Conservation (phyloP, 2,329 filamentous ascomycete genomes). For the Ophiocordyceps sinensis region DNA sequence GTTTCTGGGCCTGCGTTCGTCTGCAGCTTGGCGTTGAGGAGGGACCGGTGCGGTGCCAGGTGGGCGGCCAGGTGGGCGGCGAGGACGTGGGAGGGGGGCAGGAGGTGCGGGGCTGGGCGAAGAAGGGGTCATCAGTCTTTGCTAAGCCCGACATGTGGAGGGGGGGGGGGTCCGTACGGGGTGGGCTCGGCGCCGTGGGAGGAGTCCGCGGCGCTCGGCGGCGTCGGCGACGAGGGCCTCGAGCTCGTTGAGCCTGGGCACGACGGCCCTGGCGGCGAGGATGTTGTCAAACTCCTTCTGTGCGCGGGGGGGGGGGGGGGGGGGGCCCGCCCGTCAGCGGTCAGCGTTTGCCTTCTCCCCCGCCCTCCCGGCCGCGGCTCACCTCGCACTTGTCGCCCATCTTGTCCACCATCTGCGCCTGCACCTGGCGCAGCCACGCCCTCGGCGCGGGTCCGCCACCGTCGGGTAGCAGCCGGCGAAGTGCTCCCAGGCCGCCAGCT, state of each 20-base stretch:
- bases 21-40: conserved; percentile 42
- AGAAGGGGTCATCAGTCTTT: too few species aligned
- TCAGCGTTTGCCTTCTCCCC: too few species aligned
- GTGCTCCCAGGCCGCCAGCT: conserved; percentile 39
- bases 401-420: conserved; percentile 42
- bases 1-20: conserved; percentile 44
- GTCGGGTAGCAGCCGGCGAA: conserved; percentile 49
- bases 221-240: conserved; percentile 41
- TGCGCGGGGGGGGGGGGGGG: too few species aligned
- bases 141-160: neutral
- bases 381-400: conserved; percentile 39
- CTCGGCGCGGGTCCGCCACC: conserved; percentile 35
- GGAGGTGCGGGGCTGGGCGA: conserved; percentile 40
- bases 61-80: conserved; percentile 40
- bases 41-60: conserved; percentile 35
- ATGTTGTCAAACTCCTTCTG: conserved; percentile 45
- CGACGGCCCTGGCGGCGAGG: conserved; percentile 33
- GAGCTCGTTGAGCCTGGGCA: conserved; percentile 43
- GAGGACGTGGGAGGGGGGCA: conserved; percentile 37
- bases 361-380: neutral
- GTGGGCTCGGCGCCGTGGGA: conserved; percentile 19
- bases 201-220: conserved; percentile 12
- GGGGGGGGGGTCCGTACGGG: conserved; percentile 23
- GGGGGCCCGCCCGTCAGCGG: too few species aligned
- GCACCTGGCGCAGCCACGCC: conserved; percentile 36